Evolutionary conservation across 352 stramenopile genomes (phyloP).

Genomic region (Phytophthora sp.): DNA sequence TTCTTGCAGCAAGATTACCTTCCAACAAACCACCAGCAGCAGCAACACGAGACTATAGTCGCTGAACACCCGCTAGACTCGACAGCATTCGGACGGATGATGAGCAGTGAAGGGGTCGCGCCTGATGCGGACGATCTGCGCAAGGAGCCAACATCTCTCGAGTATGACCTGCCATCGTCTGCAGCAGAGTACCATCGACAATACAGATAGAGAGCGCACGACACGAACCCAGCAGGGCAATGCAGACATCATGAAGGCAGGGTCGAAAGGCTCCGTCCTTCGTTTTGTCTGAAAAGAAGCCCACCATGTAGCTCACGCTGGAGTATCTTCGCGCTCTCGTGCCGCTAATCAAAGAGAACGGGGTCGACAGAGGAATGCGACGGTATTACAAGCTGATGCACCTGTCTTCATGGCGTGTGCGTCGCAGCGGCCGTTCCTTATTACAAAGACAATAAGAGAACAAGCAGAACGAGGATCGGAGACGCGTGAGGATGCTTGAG

Average conservation of each 20-base stretch:
- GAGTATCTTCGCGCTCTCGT: constrained; percentile 21
- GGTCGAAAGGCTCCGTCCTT: not conserved
- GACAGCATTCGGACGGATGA: constrained; percentile 45
- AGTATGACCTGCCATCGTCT: constrained; percentile 47
- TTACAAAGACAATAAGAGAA: constrained; percentile 22
- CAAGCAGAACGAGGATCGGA: constrained; percentile 31
- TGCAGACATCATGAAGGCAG: constrained; percentile 1
- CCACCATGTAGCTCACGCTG: constrained; percentile 22
- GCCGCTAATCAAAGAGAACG: constrained; percentile 8
- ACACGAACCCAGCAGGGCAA: constrained; percentile 24
- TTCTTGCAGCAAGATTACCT: constrained; percentile 69
- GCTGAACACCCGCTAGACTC: constrained; percentile 56
- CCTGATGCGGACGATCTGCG: constrained; percentile 30
- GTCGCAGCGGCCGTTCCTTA: constrained; percentile 23
- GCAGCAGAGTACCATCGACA: constrained; percentile 48
- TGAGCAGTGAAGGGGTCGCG: constrained; percentile 42
- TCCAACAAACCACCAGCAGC: constrained; percentile 42
- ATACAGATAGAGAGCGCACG: constrained; percentile 44
- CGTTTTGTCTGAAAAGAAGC: constrained; percentile 18
- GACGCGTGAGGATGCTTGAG: constrained; percentile 21
- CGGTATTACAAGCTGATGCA: constrained; percentile 10
- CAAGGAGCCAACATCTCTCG: constrained; percentile 34
- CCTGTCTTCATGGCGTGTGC: constrained; percentile 9
- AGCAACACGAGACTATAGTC: constrained; percentile 24
- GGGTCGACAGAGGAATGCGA: constrained; percentile 13